Conservation (phyloP, 1,284 basidiomycete species). For the Ganoderma meredithae region DNA sequence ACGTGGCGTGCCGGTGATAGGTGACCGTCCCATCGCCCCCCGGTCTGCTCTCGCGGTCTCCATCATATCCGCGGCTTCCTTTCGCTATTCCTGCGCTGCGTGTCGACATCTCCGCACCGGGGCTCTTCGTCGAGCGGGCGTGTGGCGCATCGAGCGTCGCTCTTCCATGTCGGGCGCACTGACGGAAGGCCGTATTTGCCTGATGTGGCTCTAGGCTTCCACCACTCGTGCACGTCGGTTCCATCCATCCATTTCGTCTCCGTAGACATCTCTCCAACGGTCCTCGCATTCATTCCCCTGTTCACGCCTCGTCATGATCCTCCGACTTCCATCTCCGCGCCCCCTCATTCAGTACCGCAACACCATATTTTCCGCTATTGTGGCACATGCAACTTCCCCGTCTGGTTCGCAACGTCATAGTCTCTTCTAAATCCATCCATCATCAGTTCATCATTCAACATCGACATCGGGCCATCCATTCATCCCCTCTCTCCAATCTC, state of each 20-base stretch:
- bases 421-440: constrained; percentile 11
- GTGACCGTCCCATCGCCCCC: neutral
- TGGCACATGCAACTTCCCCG: constrained; percentile 16
- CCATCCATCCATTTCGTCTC: constrained; percentile 2
- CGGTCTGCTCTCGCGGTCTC: neutral
- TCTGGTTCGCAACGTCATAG: constrained; percentile 7
- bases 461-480: constrained; percentile 3
- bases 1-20: constrained; percentile 7
- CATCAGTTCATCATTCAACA: neutral
- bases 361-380: constrained; percentile 26
- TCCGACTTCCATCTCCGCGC: neutral
- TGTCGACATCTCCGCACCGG: neutral
- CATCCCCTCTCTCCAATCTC: constrained; percentile 9
- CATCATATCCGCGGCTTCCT: neutral
- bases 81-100: neutral
- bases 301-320: constrained; percentile 11
- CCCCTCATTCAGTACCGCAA: constrained; percentile 15
- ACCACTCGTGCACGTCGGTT: neutral
- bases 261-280: constrained; percentile 2
- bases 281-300: constrained; percentile 14
- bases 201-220: constrained; percentile 1
- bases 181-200: constrained; percentile 20
- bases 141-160: neutral
- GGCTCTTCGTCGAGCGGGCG: neutral
- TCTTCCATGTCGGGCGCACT: constrained; percentile 1